Conservation (phyloP, 106 monocot genomes). For the Agapanthus africanus region DNA sequence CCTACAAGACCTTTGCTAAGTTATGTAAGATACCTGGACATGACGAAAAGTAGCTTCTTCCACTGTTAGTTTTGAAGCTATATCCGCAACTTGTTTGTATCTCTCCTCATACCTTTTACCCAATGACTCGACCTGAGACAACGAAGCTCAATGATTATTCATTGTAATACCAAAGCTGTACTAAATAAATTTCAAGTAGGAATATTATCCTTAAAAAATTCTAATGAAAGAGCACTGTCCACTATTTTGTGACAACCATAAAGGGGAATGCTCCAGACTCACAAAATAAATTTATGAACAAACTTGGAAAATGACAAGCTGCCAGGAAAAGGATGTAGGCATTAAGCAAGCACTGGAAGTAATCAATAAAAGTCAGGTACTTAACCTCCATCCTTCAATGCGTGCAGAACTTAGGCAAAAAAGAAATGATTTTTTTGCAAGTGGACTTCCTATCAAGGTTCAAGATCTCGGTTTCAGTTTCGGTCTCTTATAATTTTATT, state of each 20-base stretch:
- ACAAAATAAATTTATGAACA: background rate
- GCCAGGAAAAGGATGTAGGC: background rate
- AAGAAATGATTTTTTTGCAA: too few relatives aligned
- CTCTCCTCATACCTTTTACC: constrained; percentile 91
- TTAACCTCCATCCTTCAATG: too few relatives aligned
- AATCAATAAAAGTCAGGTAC: background rate
- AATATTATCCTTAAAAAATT: background rate
- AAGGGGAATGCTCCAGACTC: background rate
- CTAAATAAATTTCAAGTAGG: background rate
- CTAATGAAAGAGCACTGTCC: background rate
- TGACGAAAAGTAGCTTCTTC: constrained; percentile 82
- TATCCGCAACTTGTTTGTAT: constrained; percentile 81
- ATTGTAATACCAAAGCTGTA: background rate
- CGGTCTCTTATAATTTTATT: too few relatives aligned
- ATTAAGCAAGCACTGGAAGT: background rate
- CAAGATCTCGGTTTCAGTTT: too few relatives aligned
- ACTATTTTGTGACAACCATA: background rate
- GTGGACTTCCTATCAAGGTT: too few relatives aligned
- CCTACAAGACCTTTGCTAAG: background rate
- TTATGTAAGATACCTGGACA: constrained; percentile 51
- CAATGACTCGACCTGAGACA: constrained; percentile 56
- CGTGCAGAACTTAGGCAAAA: too few relatives aligned
- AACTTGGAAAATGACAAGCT: constrained; percentile 1
- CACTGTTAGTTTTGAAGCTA: constrained; percentile 74
- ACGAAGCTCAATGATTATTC: background rate